Base-by-base conservation (phyloP, 1,139 yeast species). In the Pneumocystis wakefieldiae region DNA sequence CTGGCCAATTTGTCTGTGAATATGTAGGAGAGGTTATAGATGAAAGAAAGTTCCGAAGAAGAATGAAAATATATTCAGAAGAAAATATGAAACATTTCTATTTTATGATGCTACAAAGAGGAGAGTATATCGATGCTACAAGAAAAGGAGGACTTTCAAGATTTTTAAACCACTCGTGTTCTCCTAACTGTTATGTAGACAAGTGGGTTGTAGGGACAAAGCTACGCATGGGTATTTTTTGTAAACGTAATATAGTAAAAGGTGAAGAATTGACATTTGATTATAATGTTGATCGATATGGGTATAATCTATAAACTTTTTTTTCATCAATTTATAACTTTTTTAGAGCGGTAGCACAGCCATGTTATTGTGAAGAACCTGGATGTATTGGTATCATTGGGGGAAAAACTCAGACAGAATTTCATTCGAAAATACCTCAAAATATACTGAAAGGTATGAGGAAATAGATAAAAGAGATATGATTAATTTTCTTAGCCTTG, bases 201-300 rank as follows among this genome's bases (percentile, higher is more conserved):
- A 92, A 92, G 76, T 92, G 98, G 98, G 94, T 90, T 24, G 97
- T 92, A 17, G 92, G 91, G 28, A 88, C 87, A 67, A 86, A 87
- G 72, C 78, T 89, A 66, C 80, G 90, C 69, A 92, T 92, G 97
- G 98, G 98, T 53, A 87, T 92, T 32, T 92, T 92, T 73, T 88
- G 97, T 63, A 86, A 87, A 69, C 78, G 95, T 67, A 75, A 77
- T 41, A 88, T 92, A 64, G 65, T 69, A n/a, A 74, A 75, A 64
- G 96, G 96, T 61, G 97, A 92, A 73, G 98, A 92, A 73, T 83
- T 92, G 67, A 88, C 97, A 0, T 91, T 92, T 75, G 96, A 92
- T 74, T 92, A 92, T 74, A 92, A 92, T 71, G 97, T 92, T 36
- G 98, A 92, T 74, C 79, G 98, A 66, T 92, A 90, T 73, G 98